Evolutionary conservation across 192 early-diverging fungal species (phyloP), one percentile per base, ranked within the genome.

Genomic region (Glomus cerebriforme): DNA sequence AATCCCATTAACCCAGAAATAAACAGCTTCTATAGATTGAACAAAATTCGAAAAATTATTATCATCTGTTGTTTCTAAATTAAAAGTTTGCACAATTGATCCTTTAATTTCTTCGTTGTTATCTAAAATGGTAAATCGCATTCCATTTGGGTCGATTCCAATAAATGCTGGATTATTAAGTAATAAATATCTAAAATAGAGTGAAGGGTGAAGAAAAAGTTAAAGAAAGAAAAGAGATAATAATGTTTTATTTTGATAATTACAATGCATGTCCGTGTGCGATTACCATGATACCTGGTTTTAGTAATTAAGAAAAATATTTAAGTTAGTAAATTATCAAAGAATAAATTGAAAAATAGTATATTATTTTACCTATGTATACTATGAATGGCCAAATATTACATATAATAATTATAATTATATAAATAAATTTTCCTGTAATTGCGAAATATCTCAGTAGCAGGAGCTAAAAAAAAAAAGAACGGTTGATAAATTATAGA

Each of bases 1-100:
- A 12, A 47, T 39, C n/a, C n/a, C n/a, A n/a, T n/a, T n/a, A n/a
- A n/a, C n/a, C 70, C 70, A 72, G 17, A 72, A 72, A 49, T 72
- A 72, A 27, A 72, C 70, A 49, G 70, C 35, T 72, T 22, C 24
- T 27, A 47, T n/a, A 2, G 70, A 72, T 29, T 72, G 17, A 15
- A 7, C 19, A 26, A 26, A 72, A 72, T 31, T 29, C 10, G n/a
- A 2, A 72, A 47, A 72, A 72, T 39, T 54, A 49, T 72, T 72
- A 27, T 72, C 70, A 8, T 10, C 13, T 9, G 43, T 2, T 43
- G 3, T 15, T 7, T 8, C 13, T 27, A 26, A 29, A 72, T 72
- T 26, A 26, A 72, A 39, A 0, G 17, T 13, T 72, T 39, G 70
- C 3, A 5, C 0, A 13, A 72, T 31, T 3, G 8, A 31, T 2